These are phyloP conservation scores for Pistacia atlantica DNA, from an alignment of 345 rosid genomes.

Conservation along the genomic window DNA sequence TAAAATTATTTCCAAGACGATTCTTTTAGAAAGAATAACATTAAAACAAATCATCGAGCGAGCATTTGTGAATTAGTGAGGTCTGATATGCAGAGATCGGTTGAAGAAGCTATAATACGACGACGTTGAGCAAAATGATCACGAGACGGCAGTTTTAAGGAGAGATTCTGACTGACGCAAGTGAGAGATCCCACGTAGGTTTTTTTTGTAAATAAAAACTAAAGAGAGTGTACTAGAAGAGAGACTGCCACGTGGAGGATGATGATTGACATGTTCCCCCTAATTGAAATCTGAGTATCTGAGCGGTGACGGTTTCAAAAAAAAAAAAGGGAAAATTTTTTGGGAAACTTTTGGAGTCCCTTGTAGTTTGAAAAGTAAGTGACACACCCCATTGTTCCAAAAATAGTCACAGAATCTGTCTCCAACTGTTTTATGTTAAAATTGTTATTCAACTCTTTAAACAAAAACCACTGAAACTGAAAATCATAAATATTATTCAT, in stretches of 20 bases:
- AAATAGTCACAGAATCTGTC: too few relatives aligned
- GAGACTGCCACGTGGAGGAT: constrained; percentile 23
- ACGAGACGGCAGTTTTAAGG: constrained; percentile 15
- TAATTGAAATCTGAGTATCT: neutral
- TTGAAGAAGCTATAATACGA: constrained; percentile 11
- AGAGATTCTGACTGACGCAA: constrained; percentile 23
- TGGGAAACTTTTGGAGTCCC: too few relatives aligned
- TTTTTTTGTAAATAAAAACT: neutral
- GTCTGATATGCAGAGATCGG: constrained; percentile 21
- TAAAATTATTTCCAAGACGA: neutral
- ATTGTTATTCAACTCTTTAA: too few relatives aligned
- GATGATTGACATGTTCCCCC: constrained; percentile 6
- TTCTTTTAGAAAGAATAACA: too few relatives aligned
- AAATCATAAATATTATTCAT: too few relatives aligned
- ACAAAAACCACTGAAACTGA: too few relatives aligned
- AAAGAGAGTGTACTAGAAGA: too few relatives aligned
- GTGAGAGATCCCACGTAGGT: constrained; percentile 30
- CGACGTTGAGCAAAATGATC: constrained; percentile 24
- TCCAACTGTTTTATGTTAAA: too few relatives aligned
- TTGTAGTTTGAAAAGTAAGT: too few relatives aligned
- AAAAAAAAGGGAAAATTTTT: too few relatives aligned
- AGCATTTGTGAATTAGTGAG: neutral
- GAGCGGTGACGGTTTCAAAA: constrained; percentile 7
- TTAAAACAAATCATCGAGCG: too few relatives aligned
- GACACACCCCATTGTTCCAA: too few relatives aligned